Evolutionary conservation across 805 yeast genomes (phyloP).

Genomic region (Suhomyces prunicola): DNA sequence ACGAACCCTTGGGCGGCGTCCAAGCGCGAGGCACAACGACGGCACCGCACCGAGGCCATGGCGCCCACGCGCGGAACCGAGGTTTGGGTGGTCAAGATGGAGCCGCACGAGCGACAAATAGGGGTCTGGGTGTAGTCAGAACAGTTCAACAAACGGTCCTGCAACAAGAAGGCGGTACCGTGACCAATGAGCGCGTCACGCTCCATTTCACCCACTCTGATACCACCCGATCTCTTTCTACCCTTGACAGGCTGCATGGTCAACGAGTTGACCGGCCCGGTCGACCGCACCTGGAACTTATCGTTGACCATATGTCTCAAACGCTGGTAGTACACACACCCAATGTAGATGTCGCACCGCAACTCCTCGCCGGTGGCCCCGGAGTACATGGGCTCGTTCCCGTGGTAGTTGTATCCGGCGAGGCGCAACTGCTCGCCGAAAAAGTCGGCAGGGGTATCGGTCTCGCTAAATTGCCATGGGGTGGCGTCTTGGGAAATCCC

Average conservation of each 20-base stretch:
- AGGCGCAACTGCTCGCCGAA: slow-evolving; percentile 87
- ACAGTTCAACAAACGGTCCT: slow-evolving; percentile 91
- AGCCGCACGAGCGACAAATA: slow-evolving; percentile 90
- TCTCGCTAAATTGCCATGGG: slow-evolving; percentile 91
- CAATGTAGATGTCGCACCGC: slow-evolving; percentile 92
- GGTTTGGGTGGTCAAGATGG: slow-evolving; percentile 81
- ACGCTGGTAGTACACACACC: slow-evolving; percentile 96
- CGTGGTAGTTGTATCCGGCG: slow-evolving; percentile 96
- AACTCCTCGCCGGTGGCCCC: slow-evolving; percentile 98
- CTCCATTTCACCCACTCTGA: slow-evolving; percentile 99
- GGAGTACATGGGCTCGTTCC: slow-evolving; percentile 98
- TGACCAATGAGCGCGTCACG: slow-evolving; percentile 98
- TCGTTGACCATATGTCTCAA: slow-evolving; percentile 99
- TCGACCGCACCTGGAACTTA: slow-evolving; percentile 98
- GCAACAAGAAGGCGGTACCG: slow-evolving; percentile 92
- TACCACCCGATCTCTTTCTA: slow-evolving; percentile 98
- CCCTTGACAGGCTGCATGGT: slow-evolving; percentile 99
- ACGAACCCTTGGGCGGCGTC: slow-evolving; percentile 52
- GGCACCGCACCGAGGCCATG: slow-evolving; percentile 73
- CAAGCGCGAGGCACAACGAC: slow-evolving; percentile 80
- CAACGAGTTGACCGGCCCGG: slow-evolving; percentile 95
- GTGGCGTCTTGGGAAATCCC: slow-evolving; percentile 97
- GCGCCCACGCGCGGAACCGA: slow-evolving; percentile 91
- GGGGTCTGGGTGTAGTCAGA: slow-evolving; percentile 93
- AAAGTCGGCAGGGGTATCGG: slow-evolving; percentile 94